Conservation (phyloP, 169 alveolate species). For the Cyclospora cayetanensis region DNA sequence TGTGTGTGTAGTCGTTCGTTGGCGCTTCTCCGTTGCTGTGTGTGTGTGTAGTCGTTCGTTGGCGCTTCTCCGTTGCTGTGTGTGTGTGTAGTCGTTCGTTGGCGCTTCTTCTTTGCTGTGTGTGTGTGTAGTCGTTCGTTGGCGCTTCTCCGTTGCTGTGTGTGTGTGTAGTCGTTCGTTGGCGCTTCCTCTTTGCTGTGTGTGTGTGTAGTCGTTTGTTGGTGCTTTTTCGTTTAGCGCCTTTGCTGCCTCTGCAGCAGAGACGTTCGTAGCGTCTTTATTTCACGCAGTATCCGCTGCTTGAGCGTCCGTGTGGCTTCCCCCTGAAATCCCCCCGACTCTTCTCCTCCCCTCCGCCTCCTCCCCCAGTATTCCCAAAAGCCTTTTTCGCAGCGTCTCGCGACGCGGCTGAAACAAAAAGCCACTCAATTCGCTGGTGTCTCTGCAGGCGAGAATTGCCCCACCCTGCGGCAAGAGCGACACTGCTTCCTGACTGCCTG, state of each 20-base stretch:
- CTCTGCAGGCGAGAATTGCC: conserved; percentile 66
- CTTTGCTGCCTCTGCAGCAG: background rate
- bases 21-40: background rate
- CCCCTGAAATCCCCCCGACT: background rate
- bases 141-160: too few relatives aligned
- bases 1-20: background rate
- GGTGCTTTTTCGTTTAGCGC: background rate
- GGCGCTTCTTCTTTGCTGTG: background rate
- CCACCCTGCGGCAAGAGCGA: conserved; percentile 42
- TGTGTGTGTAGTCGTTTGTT: too few relatives aligned
- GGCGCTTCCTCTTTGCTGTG: background rate
- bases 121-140: too few relatives aligned
- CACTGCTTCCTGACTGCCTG: conserved; percentile 69
- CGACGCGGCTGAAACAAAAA: conserved; percentile 16
- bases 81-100: background rate
- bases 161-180: background rate
- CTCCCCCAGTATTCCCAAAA: background rate
- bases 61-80: background rate
- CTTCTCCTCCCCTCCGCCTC: background rate
- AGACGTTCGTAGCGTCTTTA: background rate
- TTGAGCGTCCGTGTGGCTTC: background rate
- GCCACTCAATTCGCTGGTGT: conserved; percentile 50
- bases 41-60: background rate
- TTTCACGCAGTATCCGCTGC: background rate
- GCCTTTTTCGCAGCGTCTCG: background rate